Evolutionary conservation across 2,329 filamentous ascomycete species (phyloP).

Genomic region (Dactylonectria estremocensis): DNA sequence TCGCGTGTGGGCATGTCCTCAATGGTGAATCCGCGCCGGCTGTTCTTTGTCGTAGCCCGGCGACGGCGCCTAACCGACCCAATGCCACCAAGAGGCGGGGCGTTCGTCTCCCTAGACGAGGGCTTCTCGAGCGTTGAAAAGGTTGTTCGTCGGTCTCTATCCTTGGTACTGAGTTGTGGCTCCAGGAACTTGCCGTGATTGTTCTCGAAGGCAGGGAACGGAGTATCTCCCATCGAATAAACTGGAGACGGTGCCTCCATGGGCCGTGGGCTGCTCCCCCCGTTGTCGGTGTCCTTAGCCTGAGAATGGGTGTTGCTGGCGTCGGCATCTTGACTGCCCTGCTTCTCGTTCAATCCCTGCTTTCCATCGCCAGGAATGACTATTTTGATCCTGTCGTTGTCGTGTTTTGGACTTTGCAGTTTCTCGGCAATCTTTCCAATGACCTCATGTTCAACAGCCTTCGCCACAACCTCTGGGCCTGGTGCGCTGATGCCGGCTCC

Average conservation of each 20-base stretch:
- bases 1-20: constrained; percentile 84
- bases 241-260: constrained; percentile 60
- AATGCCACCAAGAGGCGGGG: constrained; percentile 51
- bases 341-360: constrained; percentile 59
- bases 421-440: constrained; percentile 51
- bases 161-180: constrained; percentile 55
- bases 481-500: constrained; percentile 62
- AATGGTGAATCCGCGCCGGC: constrained; percentile 73
- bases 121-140: constrained; percentile 70
- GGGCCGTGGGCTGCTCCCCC: constrained; percentile 39
- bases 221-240: constrained; percentile 59
- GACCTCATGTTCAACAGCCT: constrained; percentile 50
- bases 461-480: constrained; percentile 57
- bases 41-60: constrained; percentile 79
- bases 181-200: constrained; percentile 52
- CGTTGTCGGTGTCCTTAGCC: constrained; percentile 46
- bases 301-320: constrained; percentile 31
- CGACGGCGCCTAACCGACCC: constrained; percentile 74
- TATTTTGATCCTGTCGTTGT: constrained; percentile 53
- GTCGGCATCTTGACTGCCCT: constrained; percentile 48
- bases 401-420: constrained; percentile 34
- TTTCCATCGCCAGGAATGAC: constrained; percentile 51
- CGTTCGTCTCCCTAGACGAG: constrained; percentile 54
- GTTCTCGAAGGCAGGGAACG: constrained; percentile 65
- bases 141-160: constrained; percentile 67